phyloP scores from a whole-genome alignment of 2,329 filamentous ascomycete species.

The Penicillium sp. region DNA sequence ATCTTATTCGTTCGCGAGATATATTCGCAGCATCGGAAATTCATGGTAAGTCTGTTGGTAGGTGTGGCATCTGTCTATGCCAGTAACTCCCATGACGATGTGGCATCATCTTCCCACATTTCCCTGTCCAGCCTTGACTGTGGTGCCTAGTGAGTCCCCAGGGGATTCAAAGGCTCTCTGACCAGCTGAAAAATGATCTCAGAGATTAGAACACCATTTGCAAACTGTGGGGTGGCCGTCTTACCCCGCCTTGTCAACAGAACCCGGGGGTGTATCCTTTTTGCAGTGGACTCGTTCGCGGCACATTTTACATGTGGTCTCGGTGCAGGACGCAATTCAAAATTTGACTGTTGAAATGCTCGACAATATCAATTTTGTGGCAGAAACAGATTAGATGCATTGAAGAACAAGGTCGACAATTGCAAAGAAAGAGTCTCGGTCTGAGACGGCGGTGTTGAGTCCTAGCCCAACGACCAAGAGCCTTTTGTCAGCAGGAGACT shows the following conservation, averaged over 20 bases:
- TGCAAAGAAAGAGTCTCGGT: slow-evolving; percentile 46
- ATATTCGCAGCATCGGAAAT: background rate
- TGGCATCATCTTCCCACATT: background rate
- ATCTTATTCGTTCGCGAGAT: background rate
- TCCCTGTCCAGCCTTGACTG: background rate
- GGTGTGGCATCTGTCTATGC: background rate
- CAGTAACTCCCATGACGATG: background rate
- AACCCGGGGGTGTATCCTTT: background rate
- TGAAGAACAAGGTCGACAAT: slow-evolving; percentile 47
- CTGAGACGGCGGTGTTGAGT: slow-evolving; percentile 49
- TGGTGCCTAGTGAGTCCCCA: background rate
- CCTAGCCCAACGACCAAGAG: slow-evolving; percentile 62
- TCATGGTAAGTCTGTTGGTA: background rate
- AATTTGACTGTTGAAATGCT: background rate
- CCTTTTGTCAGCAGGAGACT: slow-evolving; percentile 64
- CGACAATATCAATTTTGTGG: background rate
- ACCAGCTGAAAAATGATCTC: background rate
- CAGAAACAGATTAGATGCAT: slow-evolving; percentile 34
- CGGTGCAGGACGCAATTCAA: background rate
- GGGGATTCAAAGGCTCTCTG: background rate
- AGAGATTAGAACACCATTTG: background rate
- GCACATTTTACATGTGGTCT: background rate
- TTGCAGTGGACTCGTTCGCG: background rate
- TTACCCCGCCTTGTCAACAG: background rate
- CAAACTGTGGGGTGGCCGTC: background rate